Evolutionary conservation across 2,329 filamentous ascomycete genomes (phyloP).

Genomic region (Fusarium sulawesiense): DNA sequence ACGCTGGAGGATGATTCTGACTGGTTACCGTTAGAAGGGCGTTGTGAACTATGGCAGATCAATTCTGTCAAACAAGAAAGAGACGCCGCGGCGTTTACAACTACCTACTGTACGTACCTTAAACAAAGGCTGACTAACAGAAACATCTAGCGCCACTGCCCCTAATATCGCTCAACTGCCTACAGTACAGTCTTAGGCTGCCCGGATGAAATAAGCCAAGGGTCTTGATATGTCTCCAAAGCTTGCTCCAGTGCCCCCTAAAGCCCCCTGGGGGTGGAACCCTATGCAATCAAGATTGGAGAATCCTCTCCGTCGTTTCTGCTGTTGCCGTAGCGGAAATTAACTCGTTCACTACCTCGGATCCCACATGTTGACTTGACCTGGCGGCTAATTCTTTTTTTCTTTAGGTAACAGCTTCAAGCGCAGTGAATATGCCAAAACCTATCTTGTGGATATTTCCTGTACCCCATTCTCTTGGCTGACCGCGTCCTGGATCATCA

Average conservation of each 20-base stretch:
- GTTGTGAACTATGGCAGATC: not conserved
- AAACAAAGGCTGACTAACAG: constrained; percentile 20
- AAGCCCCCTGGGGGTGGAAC: constrained; percentile 11
- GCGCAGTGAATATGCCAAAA: not conserved
- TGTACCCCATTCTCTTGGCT: constrained; percentile 18
- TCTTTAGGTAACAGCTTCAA: not conserved
- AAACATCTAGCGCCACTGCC: constrained; percentile 6
- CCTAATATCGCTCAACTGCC: not conserved
- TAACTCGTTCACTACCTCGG: constrained; percentile 1
- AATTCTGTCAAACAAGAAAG: not conserved
- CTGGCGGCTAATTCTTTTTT: constrained; percentile 20
- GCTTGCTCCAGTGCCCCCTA: not conserved
- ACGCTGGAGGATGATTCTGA: not conserved
- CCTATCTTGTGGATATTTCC: constrained; percentile 21
- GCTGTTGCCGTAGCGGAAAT: constrained; percentile 1
- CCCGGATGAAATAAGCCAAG: constrained; percentile 5
- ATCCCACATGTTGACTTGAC: constrained; percentile 11
- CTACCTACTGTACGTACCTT: not conserved
- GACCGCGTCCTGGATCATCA: constrained; percentile 6
- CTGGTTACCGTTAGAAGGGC: not conserved
- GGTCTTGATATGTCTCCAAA: not conserved
- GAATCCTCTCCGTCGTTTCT: constrained; percentile 6
- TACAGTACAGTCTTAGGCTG: too few species aligned
- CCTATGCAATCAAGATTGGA: constrained; percentile 12
- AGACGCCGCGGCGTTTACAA: constrained; percentile 1